Percentiles rank a stretch among this genome's conserved stretches.
Conservation (phyloP, 495 filamentous ascomycete genomes). For the Penicillium macrosclerotiorum region DNA sequence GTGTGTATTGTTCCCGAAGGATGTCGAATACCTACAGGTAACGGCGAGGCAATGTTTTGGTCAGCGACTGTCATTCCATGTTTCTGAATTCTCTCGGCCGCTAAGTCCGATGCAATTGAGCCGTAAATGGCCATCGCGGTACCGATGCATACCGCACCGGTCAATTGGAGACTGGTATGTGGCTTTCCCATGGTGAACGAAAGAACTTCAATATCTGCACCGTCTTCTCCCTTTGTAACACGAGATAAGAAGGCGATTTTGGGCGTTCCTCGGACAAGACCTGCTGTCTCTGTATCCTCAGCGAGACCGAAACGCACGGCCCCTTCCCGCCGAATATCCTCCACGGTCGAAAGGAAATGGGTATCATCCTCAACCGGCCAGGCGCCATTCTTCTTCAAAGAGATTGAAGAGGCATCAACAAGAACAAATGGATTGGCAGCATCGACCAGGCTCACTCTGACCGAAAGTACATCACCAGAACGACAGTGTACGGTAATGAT, state of each 20-base stretch:
- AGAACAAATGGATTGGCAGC: conserved; percentile 36
- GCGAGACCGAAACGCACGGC: conserved; percentile 28
- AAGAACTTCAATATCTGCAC: conserved; percentile 19
- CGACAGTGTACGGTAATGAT: conserved; percentile 12
- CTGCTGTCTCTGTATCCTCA: conserved; percentile 12
- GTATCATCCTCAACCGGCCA: neutral
- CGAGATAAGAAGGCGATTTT: conserved; percentile 31
- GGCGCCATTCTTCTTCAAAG: neutral
- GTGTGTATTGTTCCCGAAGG: conserved; percentile 21
- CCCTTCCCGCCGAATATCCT: conserved; percentile 26
- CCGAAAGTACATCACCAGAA: conserved; percentile 1
- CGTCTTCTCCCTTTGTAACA: neutral
- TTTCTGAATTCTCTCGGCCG: conserved; percentile 5
- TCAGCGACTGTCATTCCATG: conserved; percentile 16
- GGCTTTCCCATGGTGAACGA: conserved; percentile 32
- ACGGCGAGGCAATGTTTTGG: conserved; percentile 4
- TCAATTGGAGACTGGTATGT: conserved; percentile 34
- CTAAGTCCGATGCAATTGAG: conserved; percentile 26
- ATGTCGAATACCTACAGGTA: conserved; percentile 18
- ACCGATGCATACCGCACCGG: conserved; percentile 32
- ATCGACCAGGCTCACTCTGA: conserved; percentile 30
- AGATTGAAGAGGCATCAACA: conserved; percentile 24
- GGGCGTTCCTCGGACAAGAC: conserved; percentile 21
- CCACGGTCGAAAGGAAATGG: conserved; percentile 12
- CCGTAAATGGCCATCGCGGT: conserved; percentile 25